A percentile compares a stretch with the other conserved stretches of the same genome.
Conservation (phyloP, 441 rosid species). For the Croton laevigatus region DNA sequence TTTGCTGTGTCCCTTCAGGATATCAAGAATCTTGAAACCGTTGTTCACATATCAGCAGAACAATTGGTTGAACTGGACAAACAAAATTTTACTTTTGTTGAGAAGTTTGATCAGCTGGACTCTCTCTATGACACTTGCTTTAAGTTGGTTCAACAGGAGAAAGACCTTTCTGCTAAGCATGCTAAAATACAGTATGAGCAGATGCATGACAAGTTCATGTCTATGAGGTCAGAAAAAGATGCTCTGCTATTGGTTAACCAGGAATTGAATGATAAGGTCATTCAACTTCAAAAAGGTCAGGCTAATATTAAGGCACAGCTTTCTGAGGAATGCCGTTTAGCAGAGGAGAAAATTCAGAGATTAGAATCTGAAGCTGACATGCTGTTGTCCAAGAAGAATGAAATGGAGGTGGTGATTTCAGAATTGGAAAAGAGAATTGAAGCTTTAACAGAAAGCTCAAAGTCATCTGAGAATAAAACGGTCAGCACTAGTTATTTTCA, state of each 20-base stretch:
- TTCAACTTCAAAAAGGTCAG: constrained; percentile 57
- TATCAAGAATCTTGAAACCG: constrained; percentile 49
- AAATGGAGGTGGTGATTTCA: constrained; percentile 43
- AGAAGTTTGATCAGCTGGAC: constrained; percentile 58
- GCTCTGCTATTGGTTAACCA: constrained; percentile 43
- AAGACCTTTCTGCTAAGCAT: constrained; percentile 41
- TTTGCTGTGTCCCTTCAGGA: constrained; percentile 48
- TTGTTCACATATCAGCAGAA: constrained; percentile 38
- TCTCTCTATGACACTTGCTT: constrained; percentile 47
- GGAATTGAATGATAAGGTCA: constrained; percentile 43
- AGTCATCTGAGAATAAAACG: constrained; percentile 57
- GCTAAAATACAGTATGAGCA: constrained; percentile 47
- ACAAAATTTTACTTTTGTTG: constrained; percentile 41
- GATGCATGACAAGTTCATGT: constrained; percentile 52
- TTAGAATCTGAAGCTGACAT: constrained; percentile 66
- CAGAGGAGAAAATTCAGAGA: constrained; percentile 52
- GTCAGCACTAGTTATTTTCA: constrained; percentile 28
- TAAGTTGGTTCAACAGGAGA: constrained; percentile 51
- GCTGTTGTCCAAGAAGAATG: constrained; percentile 49
- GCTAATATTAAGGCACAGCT: constrained; percentile 46
- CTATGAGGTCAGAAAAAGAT: constrained; percentile 47
- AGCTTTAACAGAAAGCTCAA: constrained; percentile 40
- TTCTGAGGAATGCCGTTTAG: constrained; percentile 43
- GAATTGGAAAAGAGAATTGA: constrained; percentile 44
- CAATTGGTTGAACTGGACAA: constrained; percentile 61